Evolutionary conservation across 1,284 basidiomycete species (phyloP), one percentile per base, ranked within the genome.

Genomic region (Earliella scabrosa): DNA sequence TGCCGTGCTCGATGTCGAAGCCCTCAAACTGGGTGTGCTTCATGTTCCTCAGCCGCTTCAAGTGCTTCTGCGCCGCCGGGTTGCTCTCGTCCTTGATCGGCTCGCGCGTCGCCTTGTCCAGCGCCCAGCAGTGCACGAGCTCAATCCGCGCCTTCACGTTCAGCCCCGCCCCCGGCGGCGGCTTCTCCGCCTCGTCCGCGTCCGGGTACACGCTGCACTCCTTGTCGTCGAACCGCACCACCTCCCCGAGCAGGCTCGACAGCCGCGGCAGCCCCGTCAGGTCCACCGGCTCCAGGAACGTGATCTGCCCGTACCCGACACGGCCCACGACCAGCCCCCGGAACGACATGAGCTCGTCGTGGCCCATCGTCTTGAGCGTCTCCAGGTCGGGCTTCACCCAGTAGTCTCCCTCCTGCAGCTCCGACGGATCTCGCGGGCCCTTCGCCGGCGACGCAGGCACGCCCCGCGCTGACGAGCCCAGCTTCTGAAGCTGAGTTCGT

Each of bases 151-250:
- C 94, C 26, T 83, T 86, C 14, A 96, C 93, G 68, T 99, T 99
- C 56, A 99, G 79, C 13, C 96, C 97, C 32, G 88, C 79, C 24
- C 97, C 95, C 24, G 86, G 81, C 5, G 85, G 81, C 1, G 92
- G 91, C 68, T 95, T 94, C 70, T 93, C 87, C 47, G 81, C 82
- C 20, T 89, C 85, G 52, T 88, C 87, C 54, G 85, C 87, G 61
- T 97, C 94, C 2, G 95, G 95, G 73, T 99, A 99, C 46, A 99
- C 95, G 54, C 86, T 88, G 66, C 93, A 92, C 71, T 97, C 93
- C 76, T 93, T 92, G 70, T 94, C 88, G 56, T 95, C 91, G 69
- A 99, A 95, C 49, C 90, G 82, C 36, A 99, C 86, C 58, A 95
- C 82, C 53, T 88, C 86, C n/a, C 96, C 97, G 5, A 95, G 80